phyloP scores from a whole-genome alignment of 768 basidiomycete genomes.

The Termitomyces sp. region DNA sequence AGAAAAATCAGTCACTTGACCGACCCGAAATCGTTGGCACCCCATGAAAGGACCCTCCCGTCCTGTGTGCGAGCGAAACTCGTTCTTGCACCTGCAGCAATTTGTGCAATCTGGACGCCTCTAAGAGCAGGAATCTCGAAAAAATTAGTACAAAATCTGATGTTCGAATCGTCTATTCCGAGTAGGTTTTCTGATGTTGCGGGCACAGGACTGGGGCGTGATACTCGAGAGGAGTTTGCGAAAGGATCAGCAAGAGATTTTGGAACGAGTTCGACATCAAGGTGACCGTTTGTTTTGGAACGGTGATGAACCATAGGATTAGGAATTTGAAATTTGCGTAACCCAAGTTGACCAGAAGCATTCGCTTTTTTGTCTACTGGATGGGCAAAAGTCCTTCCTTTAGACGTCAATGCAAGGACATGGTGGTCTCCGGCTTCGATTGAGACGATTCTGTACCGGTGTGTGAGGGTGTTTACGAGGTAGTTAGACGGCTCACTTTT shows the following conservation, averaged over 20 bases:
- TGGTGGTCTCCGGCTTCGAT: slow-evolving; percentile 73
- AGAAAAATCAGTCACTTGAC: slow-evolving; percentile 11
- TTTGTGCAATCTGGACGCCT: slow-evolving; percentile 57
- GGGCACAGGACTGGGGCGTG: slow-evolving; percentile 23
- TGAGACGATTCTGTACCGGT: slow-evolving; percentile 50
- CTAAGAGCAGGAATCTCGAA: slow-evolving; percentile 74
- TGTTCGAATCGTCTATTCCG: slow-evolving; percentile 31
- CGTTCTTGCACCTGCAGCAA: slow-evolving; percentile 65
- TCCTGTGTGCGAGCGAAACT: slow-evolving; percentile 65
- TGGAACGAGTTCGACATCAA: slow-evolving; percentile 51
- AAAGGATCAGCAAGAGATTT: slow-evolving; percentile 48
- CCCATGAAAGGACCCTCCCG: slow-evolving; percentile 83
- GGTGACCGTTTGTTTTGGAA: slow-evolving; percentile 22
- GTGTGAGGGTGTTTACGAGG: not conserved
- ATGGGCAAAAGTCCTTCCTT: slow-evolving; percentile 73
- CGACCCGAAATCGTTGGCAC: slow-evolving; percentile 83
- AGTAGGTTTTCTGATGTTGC: slow-evolving; percentile 25
- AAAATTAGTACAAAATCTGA: slow-evolving; percentile 62
- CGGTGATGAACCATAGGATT: slow-evolving; percentile 23
- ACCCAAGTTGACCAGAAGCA: slow-evolving; percentile 77
- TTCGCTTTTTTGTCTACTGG: slow-evolving; percentile 76
- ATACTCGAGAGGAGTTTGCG: slow-evolving; percentile 36
- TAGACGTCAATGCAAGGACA: slow-evolving; percentile 64
- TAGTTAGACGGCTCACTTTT: slow-evolving; percentile 43
- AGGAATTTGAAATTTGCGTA: slow-evolving; percentile 54